Evolutionary conservation across 2,329 filamentous ascomycete genomes (phyloP), one percentile per base, ranked within the genome.

Genomic region (Dendryphion nanum): DNA sequence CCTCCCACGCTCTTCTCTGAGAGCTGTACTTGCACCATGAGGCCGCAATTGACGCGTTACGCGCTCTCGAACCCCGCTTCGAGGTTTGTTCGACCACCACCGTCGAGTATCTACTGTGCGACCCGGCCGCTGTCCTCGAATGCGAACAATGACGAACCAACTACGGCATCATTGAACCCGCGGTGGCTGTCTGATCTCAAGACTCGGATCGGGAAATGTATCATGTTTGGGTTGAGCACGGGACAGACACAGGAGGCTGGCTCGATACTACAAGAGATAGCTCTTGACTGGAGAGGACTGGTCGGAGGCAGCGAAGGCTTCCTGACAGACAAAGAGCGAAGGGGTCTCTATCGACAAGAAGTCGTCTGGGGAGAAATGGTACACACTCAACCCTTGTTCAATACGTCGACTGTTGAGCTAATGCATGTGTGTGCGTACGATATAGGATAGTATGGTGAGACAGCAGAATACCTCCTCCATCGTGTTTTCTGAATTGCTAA

Each of bases 291-390:
- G 88, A 72, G 85, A 30, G 78, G 80, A 48, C 67, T 93, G 40
- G 67, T 86, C 19, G 85, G 83, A 0, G 86, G 86, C 1, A 81
- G 81, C 40, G 85, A 91, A 55, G 87, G 88, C 0, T 94, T 82
- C 61, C 64, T 93, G 46, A 86, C 82, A 0, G 76, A 73, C 8
- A 71, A 75, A 42, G 74, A 77, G 49, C 73, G 80, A 35, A 78
- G 75, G 31, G 79, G 86, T 0, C 59, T 91, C 21, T 78, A 80
- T 46, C 71, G 75, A 37, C 82, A 87, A 42, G 73, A 76, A 47
- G 83, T 94, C 17, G 81, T 80, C 0, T 94, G 87, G 88, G 89
- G 89, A 19, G 89, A 95, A 63, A 88, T 89, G 85, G 86, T 88
- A 68, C 66, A 70, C n/a, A n/a, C n/a, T n/a, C n/a, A n/a, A n/a